Evolutionary conservation across 1,284 basidiomycete genomes (phyloP).

Genomic region (Ustilago crameri): DNA sequence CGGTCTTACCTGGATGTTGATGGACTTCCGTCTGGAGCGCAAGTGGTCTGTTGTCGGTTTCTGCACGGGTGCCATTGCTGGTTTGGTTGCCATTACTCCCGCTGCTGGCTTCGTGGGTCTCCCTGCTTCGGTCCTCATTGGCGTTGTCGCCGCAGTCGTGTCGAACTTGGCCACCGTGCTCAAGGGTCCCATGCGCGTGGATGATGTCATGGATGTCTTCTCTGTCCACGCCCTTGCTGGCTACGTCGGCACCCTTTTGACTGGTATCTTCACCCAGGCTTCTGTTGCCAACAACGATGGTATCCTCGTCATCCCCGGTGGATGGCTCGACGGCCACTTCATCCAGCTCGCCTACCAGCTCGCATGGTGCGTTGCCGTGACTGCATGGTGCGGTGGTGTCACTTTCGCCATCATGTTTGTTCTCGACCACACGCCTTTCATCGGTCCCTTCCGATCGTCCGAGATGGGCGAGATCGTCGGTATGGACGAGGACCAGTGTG

Average conservation of each 20-base stretch:
- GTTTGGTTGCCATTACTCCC: slow-evolving; percentile 69
- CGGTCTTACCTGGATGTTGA: slow-evolving; percentile 86
- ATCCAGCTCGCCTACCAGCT: slow-evolving; percentile 85
- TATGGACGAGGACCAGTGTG: slow-evolving; percentile 78
- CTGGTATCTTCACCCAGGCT: slow-evolving; percentile 78
- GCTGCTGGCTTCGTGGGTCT: slow-evolving; percentile 73
- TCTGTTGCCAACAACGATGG: slow-evolving; percentile 81
- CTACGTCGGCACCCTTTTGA: slow-evolving; percentile 62
- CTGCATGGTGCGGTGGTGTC: slow-evolving; percentile 72
- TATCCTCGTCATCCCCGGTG: slow-evolving; percentile 73
- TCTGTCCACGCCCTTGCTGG: slow-evolving; percentile 62
- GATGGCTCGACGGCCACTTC: slow-evolving; percentile 78
- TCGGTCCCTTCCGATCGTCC: slow-evolving; percentile 78
- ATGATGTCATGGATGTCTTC: slow-evolving; percentile 76
- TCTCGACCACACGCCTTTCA: slow-evolving; percentile 79
- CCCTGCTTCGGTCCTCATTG: slow-evolving; percentile 78
- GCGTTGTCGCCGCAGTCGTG: slow-evolving; percentile 78
- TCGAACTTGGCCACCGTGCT: slow-evolving; percentile 90
- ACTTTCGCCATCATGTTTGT: slow-evolving; percentile 73
- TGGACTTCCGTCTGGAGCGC: slow-evolving; percentile 84
- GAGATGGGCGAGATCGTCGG: slow-evolving; percentile 84
- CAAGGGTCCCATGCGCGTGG: slow-evolving; percentile 74
- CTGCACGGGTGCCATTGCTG: slow-evolving; percentile 69
- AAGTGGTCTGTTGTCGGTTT: slow-evolving; percentile 75
- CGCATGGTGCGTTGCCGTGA: slow-evolving; percentile 78